These are phyloP conservation scores for Echinochloa phyllopogon DNA, from an alignment of 176 grass and related monocot species.

Conservation along the genomic window DNA sequence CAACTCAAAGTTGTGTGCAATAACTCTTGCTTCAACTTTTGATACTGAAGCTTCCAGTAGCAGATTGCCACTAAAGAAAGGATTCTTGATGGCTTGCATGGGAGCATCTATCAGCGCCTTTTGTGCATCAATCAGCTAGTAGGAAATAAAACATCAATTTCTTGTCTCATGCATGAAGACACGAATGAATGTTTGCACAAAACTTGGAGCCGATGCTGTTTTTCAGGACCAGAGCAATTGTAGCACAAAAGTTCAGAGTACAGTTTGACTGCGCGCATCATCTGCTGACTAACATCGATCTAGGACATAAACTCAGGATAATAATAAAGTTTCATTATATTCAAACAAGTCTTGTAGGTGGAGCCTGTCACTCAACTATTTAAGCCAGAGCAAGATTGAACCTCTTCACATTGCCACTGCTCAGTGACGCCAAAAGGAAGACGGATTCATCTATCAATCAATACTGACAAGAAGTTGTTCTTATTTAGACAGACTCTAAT, in stretches of 20 bases:
- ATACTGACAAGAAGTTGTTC: background rate
- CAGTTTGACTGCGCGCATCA: conserved; percentile 19
- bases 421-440: background rate
- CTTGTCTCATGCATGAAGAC: conserved; percentile 2
- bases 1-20: conserved; percentile 40
- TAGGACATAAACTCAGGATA: background rate
- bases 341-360: background rate
- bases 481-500: conserved; percentile 21
- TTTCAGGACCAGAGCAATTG: background rate
- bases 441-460: background rate
- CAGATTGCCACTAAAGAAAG: background rate
- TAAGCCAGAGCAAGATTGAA: background rate
- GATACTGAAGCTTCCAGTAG: conserved; percentile 15
- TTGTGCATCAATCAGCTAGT: background rate
- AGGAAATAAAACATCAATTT: background rate
- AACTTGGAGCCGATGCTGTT: background rate
- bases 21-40: conserved; percentile 27
- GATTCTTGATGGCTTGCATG: background rate
- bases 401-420: background rate
- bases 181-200: conserved; percentile 23
- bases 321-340: background rate
- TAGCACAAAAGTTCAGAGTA: conserved; percentile 7
- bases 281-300: background rate
- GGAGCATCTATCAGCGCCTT: background rate
- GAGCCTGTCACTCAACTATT: background rate